These are phyloP conservation scores for Candida qinlingensis DNA, from an alignment of 805 yeast species.

Conservation along the genomic window DNA sequence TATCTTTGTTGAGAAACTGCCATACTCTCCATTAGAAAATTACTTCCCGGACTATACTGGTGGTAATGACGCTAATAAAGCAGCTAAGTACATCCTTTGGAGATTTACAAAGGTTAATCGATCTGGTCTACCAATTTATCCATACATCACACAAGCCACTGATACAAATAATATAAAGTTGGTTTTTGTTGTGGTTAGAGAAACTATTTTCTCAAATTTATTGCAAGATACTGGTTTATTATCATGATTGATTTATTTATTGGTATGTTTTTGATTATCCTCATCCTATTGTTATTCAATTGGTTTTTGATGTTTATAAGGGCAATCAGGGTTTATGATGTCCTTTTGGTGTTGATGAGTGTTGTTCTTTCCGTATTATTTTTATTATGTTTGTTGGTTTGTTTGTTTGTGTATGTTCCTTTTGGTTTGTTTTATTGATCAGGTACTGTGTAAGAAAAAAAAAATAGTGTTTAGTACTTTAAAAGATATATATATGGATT, in stretches of 20 bases:
- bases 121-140: conserved; percentile 75
- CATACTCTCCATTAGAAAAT: conserved; percentile 72
- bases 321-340: no score
- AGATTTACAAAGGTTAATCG: conserved; percentile 81
- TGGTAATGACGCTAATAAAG: conserved; percentile 83
- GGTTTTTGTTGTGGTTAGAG: conserved; percentile 81
- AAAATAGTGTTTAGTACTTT: no score
- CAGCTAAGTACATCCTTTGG: conserved; percentile 89
- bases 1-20: conserved; percentile 79
- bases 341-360: no score
- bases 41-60: conserved; percentile 90
- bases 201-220: conserved; percentile 71
- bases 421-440: no score
- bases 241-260: conserved; percentile 21
- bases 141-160: conserved; percentile 92
- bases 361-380: no score
- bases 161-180: conserved; percentile 84
- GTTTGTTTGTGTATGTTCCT: neutral
- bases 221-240: conserved; percentile 72
- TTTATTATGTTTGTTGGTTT: no score
- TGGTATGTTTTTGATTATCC: neutral
- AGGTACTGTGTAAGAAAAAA: no score
- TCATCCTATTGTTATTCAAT: neutral
- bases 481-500: no score
- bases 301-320: neutral